Evolutionary conservation across 1,284 basidiomycete species (phyloP), one percentile per base, ranked within the genome.

Genomic region (Dichomitus squalens): DNA sequence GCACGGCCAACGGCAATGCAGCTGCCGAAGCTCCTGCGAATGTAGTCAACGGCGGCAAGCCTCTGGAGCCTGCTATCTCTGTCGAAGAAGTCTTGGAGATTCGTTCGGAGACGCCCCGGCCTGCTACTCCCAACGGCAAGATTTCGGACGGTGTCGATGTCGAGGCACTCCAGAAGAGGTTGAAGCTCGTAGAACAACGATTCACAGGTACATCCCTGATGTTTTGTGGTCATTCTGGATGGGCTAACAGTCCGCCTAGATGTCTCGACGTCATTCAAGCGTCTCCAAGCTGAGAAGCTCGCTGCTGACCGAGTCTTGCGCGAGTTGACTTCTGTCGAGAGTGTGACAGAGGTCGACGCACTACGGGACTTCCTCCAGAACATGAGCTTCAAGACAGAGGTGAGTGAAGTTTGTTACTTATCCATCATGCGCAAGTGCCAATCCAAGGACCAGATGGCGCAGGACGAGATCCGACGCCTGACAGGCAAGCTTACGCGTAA

Each of bases 301-400:
- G 85, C 86, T 6, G 87, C 85, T n/a, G 90, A 94, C 68, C 73
- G 76, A 29, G 73, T 93, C 3, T 71, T 96, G 44, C 80, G 76
- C n/a, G 90, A 92, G 59, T 70, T 89, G 5, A 92, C 92, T 0
- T 87, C 92, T 0, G 67, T 94, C 3, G 82, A 88, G 61, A 84
- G 83, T 20, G 77, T 89, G 11, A 75, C 80, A 34, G 89, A 96
- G 63, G 69, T 76, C 4, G 81, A 85, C 52, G 87, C 84, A 7
- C 75, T 97, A 33, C 84, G 86, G 25, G 87, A 90, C 49, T 92
- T 89, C 75, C 74, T 96, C 20, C 75, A 82, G 63, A 89, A 85
- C 70, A 71, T 90, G 59, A 81, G 80, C 43, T 74, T 83, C 39
- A 94, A 93, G 70, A 75, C 81, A 1, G 86, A 92, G 76, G 92